Conservation (phyloP, 768 basidiomycete species). For the Agaricus sinodeliciosus region DNA sequence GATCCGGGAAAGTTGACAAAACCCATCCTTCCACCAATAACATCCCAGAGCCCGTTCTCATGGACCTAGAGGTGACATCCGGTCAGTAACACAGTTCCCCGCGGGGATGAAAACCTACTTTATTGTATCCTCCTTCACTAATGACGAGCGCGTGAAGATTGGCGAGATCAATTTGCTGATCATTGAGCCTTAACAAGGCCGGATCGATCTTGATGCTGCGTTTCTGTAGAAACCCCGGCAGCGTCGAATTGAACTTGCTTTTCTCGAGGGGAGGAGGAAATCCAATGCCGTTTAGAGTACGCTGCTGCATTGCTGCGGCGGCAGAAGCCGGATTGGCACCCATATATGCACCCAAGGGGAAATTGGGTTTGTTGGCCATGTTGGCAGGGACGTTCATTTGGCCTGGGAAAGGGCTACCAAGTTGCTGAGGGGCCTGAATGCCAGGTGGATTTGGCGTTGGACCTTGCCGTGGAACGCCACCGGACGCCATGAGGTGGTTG, state of each 20-base stretch:
- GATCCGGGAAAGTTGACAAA: constrained; percentile 59
- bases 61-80: constrained; percentile 35
- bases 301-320: constrained; percentile 5
- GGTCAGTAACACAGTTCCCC: neutral
- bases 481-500: constrained; percentile 8
- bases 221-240: constrained; percentile 39
- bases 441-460: constrained; percentile 8
- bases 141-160: constrained; percentile 53
- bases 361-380: constrained; percentile 9
- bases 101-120: constrained; percentile 27
- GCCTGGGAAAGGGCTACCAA: constrained; percentile 8
- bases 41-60: constrained; percentile 51
- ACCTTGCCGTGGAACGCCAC: constrained; percentile 1
- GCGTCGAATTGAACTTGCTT: constrained; percentile 43
- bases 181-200: constrained; percentile 42
- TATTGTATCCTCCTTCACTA: constrained; percentile 43
- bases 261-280: constrained; percentile 42
- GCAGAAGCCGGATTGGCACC: neutral
- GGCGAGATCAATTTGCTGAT: constrained; percentile 53
- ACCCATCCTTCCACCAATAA: constrained; percentile 63
- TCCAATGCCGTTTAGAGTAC: constrained; percentile 1
- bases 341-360: constrained; percentile 1
- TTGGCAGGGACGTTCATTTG: constrained; percentile 5
- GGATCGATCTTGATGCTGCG: constrained; percentile 33
- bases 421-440: constrained; percentile 8